Evolutionary conservation across 352 stramenopile species (phyloP), one percentile per base, ranked within the genome.

Genomic region (Phytopythium oedochilum): DNA sequence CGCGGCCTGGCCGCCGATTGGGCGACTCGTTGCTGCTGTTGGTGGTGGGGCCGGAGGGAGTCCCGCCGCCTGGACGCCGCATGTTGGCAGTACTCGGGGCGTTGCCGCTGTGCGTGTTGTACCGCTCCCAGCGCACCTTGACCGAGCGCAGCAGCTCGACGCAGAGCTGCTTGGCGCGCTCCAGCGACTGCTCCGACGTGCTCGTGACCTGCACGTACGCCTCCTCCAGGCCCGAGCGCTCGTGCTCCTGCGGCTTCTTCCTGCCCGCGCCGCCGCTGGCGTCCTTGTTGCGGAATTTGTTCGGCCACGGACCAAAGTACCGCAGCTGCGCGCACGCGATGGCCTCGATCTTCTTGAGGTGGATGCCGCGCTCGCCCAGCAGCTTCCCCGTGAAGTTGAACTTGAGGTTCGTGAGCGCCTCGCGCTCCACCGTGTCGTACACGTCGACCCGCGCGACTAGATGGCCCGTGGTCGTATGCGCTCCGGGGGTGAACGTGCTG

Each of bases 351-450:
- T 68, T 75, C 64, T 91, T 91, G 28, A 89, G 55, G 54, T 88
- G 59, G 17, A 91, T 71, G 1, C 72, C 81, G 12, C 78, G 66
- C 55, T 89, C 73, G 9, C 81, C 81, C 8, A 91, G 28, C 20
- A 91, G 55, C 48, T 79, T 80, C 0, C 77, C 76, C 4, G 68
- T 57, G 29, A 91, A 88, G 51, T 84, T 79, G 32, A 92, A 92
- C 57, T 61, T 74, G 3, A 69, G 67, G n/a, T 72, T 82, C 31
- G 66, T 23, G 18, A 91, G 51, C 18, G 76, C 68, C 57, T 82
- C 63, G 17, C 60, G 49, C 45, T 75, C 67, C 18, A 75, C 55
- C 35, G 64, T 72, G 36, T 75, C 68, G 36, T 68, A 73, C 18
- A 71, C 68, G 26, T 68, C 68, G 22, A 75, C 61, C 18, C 58